Evolutionary conservation across 2,329 filamentous ascomycete genomes (phyloP).

Genomic region (Colletotrichum graminicola): DNA sequence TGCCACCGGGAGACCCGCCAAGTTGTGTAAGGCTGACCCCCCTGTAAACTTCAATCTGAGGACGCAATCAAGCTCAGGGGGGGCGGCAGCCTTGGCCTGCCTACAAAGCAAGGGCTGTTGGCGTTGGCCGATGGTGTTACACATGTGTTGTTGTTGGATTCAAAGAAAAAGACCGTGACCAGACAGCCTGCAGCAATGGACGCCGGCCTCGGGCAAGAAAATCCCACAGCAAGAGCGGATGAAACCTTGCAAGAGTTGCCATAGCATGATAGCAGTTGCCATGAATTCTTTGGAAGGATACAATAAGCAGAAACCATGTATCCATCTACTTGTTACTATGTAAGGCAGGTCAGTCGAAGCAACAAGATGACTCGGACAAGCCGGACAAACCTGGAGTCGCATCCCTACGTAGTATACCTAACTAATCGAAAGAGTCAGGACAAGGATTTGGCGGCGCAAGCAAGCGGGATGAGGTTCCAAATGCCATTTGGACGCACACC

Average conservation of each 20-base stretch:
- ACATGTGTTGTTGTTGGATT: too few species aligned
- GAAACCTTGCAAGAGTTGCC: too few species aligned
- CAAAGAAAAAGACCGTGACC: too few species aligned
- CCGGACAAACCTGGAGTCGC: constrained; percentile 5
- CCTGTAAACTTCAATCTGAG: not conserved
- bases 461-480: constrained; percentile 1
- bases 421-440: not conserved
- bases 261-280: too few species aligned
- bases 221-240: too few species aligned
- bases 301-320: too few species aligned
- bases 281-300: too few species aligned
- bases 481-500: constrained; percentile 9
- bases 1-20: constrained; percentile 8
- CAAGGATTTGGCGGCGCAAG: not conserved
- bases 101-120: too few species aligned
- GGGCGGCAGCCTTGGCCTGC: not conserved
- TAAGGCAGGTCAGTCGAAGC: constrained; percentile 5
- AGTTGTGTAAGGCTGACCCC: constrained; percentile 23
- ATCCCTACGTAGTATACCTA: too few species aligned
- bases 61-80: constrained; percentile 21
- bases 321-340: not conserved
- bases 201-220: too few species aligned
- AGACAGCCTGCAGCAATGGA: too few species aligned
- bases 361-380: not conserved
- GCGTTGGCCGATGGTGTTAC: too few species aligned